Evolutionary conservation across 352 stramenopile species (phyloP), one percentile per base, ranked within the genome.

Genomic region (Globisporangium nunn): DNA sequence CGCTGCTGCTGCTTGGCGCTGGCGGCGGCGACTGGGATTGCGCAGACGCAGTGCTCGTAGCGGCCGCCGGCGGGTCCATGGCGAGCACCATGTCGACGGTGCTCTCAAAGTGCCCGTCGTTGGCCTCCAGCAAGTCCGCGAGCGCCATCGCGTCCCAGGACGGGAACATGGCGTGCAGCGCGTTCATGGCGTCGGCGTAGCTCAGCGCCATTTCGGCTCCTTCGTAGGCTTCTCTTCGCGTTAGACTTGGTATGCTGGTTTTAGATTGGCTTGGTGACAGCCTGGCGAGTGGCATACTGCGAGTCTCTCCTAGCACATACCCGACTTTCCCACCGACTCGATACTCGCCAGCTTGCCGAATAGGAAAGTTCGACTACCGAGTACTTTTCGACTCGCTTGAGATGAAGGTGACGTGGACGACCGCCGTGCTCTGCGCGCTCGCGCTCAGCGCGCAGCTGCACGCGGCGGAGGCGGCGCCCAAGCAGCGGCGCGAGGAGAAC

Each of bases 131-230:
- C 33, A 94, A 57, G 46, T 89, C 72, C 14, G 72, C 52, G 35
- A 92, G 66, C 48, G 82, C 52, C 23, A 78, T 63, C 23, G 62
- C 55, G 61, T 94, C 84, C 78, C 81, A 94, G 29, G 64, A 64
- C 50, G 81, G 80, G 67, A 94, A 94, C 69, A 94, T 89, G 41
- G 64, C 70, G 43, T 71, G 68, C 66, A 94, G 73, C 54, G 75
- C 74, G 12, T 57, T 70, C 65, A 93, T 69, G 48, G 71, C 83
- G 52, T 86, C 71, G 7, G 76, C 66, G 59, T 81, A 83, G 50
- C 62, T 82, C 54, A 86, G 64, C 55, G 67, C 65, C 79, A 93
- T 90, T 23, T 23, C 23, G 35, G 35, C 37, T 43, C 11, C 37
- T 43, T 14, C 43, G 53, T 55, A 37, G 50, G 56, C 37, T 17